phyloP scores from a whole-genome alignment of 768 basidiomycete genomes.

The Agaricus blazei region DNA sequence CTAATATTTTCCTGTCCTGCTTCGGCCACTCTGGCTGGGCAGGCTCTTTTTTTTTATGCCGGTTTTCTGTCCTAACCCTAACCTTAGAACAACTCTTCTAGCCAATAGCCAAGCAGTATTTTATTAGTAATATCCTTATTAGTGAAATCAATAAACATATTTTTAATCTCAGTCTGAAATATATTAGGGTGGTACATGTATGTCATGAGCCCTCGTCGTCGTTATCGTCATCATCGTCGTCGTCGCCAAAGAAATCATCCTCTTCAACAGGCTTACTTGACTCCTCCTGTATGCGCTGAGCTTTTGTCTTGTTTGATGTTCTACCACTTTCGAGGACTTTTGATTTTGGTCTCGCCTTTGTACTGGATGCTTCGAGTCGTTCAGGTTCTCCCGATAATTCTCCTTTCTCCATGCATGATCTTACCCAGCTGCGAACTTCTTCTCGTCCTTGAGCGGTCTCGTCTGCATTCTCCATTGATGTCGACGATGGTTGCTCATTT shows the following conservation, averaged over 20 bases:
- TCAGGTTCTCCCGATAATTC: slow-evolving; percentile 62
- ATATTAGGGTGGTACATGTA: not conserved
- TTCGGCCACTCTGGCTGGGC: slow-evolving; percentile 54
- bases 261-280: slow-evolving; percentile 17
- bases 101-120: not conserved
- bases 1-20: slow-evolving; percentile 70
- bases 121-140: not conserved
- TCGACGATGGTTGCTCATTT: slow-evolving; percentile 21
- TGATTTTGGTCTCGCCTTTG: slow-evolving; percentile 1
- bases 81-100: slow-evolving; percentile 23
- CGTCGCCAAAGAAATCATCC: slow-evolving; percentile 40
- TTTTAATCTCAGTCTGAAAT: not conserved
- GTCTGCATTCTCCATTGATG: slow-evolving; percentile 20
- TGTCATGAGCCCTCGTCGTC: slow-evolving; percentile 13
- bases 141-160: not conserved
- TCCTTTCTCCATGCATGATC: slow-evolving; percentile 53
- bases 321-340: slow-evolving; percentile 7
- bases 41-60: slow-evolving; percentile 32
- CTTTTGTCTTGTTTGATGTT: not conserved
- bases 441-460: slow-evolving; percentile 49
- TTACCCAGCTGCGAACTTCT: slow-evolving; percentile 56
- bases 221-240: slow-evolving; percentile 31
- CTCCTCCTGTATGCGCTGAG: slow-evolving; percentile 9
- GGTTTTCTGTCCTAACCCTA: slow-evolving; percentile 33
- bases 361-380: slow-evolving; percentile 19